Evolutionary conservation across 768 basidiomycete genomes (phyloP), one percentile per base, ranked within the genome.

Genomic region (Rubroboletus pulcherrimus): DNA sequence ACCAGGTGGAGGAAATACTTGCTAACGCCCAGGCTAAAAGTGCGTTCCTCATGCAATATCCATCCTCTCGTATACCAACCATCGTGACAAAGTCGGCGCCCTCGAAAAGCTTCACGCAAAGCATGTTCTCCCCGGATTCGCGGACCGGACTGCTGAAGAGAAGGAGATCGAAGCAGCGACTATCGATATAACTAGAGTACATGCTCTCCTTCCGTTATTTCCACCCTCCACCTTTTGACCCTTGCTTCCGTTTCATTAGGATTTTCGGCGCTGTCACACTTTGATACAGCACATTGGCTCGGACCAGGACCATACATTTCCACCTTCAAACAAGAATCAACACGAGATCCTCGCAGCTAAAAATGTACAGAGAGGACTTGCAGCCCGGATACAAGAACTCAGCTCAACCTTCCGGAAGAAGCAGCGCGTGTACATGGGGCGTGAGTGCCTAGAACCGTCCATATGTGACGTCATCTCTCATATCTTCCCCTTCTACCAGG

Each of bases 381-480:
- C 97, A n/a, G 93, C 91, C 37, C 93, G 93, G 71, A 84, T 98
- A 12, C 97, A 98, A 75, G 92, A 93, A 63, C 78, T 94, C 50
- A 95, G 93, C 64, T 89, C 87, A 21, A 78, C 85, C 12, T 98
- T 99, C 69, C 84, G 97, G 59, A 98, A 97, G 79, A 98, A 96
- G 77, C 97, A 99, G 74, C 86, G 93, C 56, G 90, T 96, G 33
- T 98, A 98, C 73, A 90, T 99, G 90, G 90, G 97, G 75, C 95
- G 97, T 96, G 70, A 74, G 95, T 81, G 29, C 40, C 50, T 35
- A 37, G 41, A 46, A 47, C 52, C 44, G 19, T 31, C 34, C 46
- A n/a, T 24, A 19, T 49, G 19, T 43, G 45, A 56, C 53, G 46
- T 50, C 61, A 60, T 55, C 42, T 29, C 63, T 65, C 59, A 57